A percentile compares a stretch with the other conserved stretches of the same genome.
These are phyloP conservation scores for Spergularia marina DNA, from an alignment of 148 eudicot genomes.

Conservation along the genomic window DNA sequence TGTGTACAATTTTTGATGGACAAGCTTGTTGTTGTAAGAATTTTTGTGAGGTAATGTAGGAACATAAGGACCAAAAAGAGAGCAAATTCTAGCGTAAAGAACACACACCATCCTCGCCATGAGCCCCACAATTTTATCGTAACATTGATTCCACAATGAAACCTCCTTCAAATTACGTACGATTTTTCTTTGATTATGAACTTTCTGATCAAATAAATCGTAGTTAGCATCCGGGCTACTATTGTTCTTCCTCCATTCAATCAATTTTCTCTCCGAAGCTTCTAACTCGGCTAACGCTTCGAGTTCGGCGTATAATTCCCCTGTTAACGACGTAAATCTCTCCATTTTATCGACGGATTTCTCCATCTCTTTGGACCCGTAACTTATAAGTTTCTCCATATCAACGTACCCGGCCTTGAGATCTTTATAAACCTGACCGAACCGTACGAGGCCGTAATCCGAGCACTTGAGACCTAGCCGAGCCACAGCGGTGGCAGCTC, in stretches of 20 bases:
- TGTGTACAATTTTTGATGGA: neutral
- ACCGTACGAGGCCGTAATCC: conserved; percentile 42
- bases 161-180: conserved; percentile 49
- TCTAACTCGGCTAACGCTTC: conserved; percentile 58
- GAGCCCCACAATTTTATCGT: conserved; percentile 49
- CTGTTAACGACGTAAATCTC: conserved; percentile 39
- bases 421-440: conserved; percentile 50
- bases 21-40: neutral
- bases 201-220: conserved; percentile 48
- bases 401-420: conserved; percentile 53
- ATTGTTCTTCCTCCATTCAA: conserved; percentile 38
- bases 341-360: conserved; percentile 56
- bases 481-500: conserved; percentile 44
- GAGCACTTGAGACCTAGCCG: conserved; percentile 57
- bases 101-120: conserved; percentile 54
- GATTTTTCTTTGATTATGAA: conserved; percentile 48
- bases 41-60: conserved; percentile 23
- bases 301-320: conserved; percentile 41
- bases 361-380: conserved; percentile 46
- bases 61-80: conserved; percentile 49
- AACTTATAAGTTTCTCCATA: conserved; percentile 35
- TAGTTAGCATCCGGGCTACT: conserved; percentile 20
- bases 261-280: conserved; percentile 41
- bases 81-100: conserved; percentile 49
- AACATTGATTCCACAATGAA: conserved; percentile 62